phyloP scores from a whole-genome alignment of 345 rosid species.

The Eucalyptus microcorys region DNA sequence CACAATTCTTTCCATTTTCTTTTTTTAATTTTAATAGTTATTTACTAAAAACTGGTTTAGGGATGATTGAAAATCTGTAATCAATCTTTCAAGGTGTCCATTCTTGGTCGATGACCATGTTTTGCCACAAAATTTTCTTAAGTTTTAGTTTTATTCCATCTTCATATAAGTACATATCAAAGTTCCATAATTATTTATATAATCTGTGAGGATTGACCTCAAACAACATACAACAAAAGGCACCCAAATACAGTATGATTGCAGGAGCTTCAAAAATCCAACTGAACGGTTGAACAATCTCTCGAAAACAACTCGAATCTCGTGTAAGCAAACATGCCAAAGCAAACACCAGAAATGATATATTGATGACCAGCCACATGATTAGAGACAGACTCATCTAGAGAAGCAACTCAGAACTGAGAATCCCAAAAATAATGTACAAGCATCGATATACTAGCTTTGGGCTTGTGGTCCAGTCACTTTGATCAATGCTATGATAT shows the following conservation, averaged over 20 bases:
- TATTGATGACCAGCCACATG: fast-evolving
- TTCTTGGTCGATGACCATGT: too few species aligned
- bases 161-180: background rate
- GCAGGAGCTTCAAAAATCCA: too few species aligned
- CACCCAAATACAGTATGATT: too few species aligned
- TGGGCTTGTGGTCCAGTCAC: fast-evolving
- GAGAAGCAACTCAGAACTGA: fast-evolving
- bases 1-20: background rate
- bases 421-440: fast-evolving
- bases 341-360: fast-evolving
- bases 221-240: too few species aligned
- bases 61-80: background rate
- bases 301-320: fast-evolving
- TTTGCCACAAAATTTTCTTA: background rate
- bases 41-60: background rate
- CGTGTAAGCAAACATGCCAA: fast-evolving
- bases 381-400: fast-evolving
- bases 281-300: too few species aligned
- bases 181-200: background rate
- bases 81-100: background rate
- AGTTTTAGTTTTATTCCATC: background rate
- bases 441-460: fast-evolving
- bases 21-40: background rate
- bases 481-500: background rate
- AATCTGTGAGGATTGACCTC: fast-evolving